A percentile compares a stretch with the other conserved stretches of the same genome.
phyloP scores from a whole-genome alignment of 139 green algal species.

The Ostreobium quekettii region DNA sequence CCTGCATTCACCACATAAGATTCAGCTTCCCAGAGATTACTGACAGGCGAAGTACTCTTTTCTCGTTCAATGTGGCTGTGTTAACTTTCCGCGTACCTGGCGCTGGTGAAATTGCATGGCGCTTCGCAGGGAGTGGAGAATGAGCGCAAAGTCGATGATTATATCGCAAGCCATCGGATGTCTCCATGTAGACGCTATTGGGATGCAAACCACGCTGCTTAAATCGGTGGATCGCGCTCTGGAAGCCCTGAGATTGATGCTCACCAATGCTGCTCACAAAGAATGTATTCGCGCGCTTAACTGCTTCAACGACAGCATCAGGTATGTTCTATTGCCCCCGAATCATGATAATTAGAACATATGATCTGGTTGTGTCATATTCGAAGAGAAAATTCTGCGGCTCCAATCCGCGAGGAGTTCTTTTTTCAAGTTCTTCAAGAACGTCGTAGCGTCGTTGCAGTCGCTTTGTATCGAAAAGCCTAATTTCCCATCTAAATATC shows the following conservation, averaged over 20 bases:
- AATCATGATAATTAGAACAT: not conserved
- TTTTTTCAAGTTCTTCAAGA: no score
- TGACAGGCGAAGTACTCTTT: no score
- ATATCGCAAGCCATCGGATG: not conserved
- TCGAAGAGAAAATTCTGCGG: not conserved
- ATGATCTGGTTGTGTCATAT: not conserved
- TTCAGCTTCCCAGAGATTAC: no score
- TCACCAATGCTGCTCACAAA: slow-evolving; percentile 38
- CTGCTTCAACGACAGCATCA: slow-evolving; percentile 21
- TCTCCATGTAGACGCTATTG: not conserved
- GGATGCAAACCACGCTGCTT: slow-evolving; percentile 19
- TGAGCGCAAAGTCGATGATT: not conserved
- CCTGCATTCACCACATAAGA: no score
- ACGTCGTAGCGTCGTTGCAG: no score
- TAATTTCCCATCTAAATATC: no score
- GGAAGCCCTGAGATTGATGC: slow-evolving; percentile 27
- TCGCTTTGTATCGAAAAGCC: no score
- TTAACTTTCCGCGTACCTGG: no score
- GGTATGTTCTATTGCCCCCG: not conserved
- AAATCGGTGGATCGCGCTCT: slow-evolving; percentile 25
- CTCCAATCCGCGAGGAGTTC: not conserved
- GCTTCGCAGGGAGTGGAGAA: not conserved
- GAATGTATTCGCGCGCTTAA: slow-evolving; percentile 27
- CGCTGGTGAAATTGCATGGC: no score
- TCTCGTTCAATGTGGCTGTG: no score